phyloP scores from a whole-genome alignment of 495 filamentous ascomycete species.

The Copromyces sp. region DNA sequence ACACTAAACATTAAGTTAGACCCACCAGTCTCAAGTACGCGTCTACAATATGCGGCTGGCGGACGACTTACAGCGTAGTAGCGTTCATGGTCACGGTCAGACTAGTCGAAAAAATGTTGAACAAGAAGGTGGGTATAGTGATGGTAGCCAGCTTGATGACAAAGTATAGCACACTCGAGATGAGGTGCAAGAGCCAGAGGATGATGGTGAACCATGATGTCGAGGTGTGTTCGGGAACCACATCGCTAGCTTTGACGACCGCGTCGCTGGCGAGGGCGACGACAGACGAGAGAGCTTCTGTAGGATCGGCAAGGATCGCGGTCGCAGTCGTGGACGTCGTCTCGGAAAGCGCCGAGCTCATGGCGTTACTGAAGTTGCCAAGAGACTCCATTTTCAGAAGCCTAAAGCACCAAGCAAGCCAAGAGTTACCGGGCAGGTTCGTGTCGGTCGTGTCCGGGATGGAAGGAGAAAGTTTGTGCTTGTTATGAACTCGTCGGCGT shows the following conservation, averaged over 20 bases:
- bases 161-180: constrained; percentile 75
- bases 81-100: constrained; percentile 97
- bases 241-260: constrained; percentile 27
- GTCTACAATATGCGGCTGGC: background rate
- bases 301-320: constrained; percentile 6
- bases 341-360: background rate
- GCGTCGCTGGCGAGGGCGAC: constrained; percentile 29
- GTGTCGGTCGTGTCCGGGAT: background rate
- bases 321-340: constrained; percentile 1
- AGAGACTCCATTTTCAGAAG: constrained; percentile 1
- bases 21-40: background rate
- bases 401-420: background rate
- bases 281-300: constrained; percentile 21
- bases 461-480: background rate
- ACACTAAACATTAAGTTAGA: constrained; percentile 37
- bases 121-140: constrained; percentile 79
- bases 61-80: constrained; percentile 66
- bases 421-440: background rate
- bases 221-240: constrained; percentile 25
- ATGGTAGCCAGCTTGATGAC: constrained; percentile 77
- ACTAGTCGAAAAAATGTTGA: constrained; percentile 89
- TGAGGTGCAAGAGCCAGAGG: constrained; percentile 47
- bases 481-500: background rate
- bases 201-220: constrained; percentile 39
- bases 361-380: background rate